Evolutionary conservation across 2,329 filamentous ascomycete genomes (phyloP), one percentile per base, ranked within the genome.

Genomic region (Dendryphion nanum): DNA sequence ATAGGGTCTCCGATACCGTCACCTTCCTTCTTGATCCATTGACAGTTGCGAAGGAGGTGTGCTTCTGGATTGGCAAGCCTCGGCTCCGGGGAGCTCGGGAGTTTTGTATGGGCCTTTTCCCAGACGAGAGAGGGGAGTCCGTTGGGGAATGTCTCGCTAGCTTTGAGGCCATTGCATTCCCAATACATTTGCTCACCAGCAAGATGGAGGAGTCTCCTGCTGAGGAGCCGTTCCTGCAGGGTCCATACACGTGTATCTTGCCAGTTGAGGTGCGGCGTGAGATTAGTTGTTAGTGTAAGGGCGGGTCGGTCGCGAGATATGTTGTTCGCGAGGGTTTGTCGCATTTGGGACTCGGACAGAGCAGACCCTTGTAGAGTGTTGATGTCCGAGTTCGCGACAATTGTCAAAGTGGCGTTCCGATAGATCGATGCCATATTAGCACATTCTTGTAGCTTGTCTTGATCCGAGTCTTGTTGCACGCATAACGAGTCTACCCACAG

Each of bases 131-230:
- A 45, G 7, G 60, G 51, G 4, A 64, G 44, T 1, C 62, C 62
- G 7, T 41, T 51, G 4, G 62, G 62, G 45, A 64, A 64, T 4
- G 59, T 64, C 32, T 63, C 57, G 4, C 56, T 61, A 5, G 62
- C 62, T 40, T 64, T 66, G 38, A 64, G 58, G 6, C 50, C 44
- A 42, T 59, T 60, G 40, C 63, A 67, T 31, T 66, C 60, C 63
- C 63, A 67, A 46, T 65, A 62, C 42, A 64, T 45, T 34, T 67
- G 62, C 37, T 55, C 51, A 30, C 48, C 47, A 23, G 59, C 53
- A 8, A 63, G 42, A 20, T 62, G 55, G 13, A 67, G 48, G 39
- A 63, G 49, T 12, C 63, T 53, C 12, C 48, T 54, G 17, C 59
- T 61, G 13, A 67, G 62, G 1, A 66, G 52, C 7, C 61, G 56